Evolutionary conservation across 106 monocot genomes (phyloP).

Genomic region (Phalaenopsis equestris): DNA sequence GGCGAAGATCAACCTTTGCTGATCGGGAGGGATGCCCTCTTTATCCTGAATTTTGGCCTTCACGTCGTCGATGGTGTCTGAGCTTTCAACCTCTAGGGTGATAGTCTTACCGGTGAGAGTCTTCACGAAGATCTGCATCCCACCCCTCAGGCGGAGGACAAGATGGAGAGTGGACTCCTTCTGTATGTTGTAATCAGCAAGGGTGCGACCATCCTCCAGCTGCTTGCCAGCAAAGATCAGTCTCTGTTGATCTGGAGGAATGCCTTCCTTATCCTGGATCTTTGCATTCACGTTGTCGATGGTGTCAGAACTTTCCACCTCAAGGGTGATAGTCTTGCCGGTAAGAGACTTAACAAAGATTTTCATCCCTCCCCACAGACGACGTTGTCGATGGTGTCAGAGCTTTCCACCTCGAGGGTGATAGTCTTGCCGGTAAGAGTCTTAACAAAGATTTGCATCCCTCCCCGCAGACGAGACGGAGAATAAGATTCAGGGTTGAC

Average conservation of each 20-base stretch:
- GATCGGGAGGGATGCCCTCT: constrained; percentile 88
- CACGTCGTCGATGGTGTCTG: constrained; percentile 79
- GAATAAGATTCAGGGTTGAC: constrained; percentile 20
- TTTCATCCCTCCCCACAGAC: constrained; percentile 21
- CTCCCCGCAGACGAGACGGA: constrained; percentile 22
- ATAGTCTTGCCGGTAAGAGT: background rate
- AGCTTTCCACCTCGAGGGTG: constrained; percentile 11
- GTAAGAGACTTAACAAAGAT: constrained; percentile 64
- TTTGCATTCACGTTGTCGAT: constrained; percentile 88
- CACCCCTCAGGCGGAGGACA: constrained; percentile 20
- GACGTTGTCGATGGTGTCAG: constrained; percentile 11
- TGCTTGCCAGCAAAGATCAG: constrained; percentile 88
- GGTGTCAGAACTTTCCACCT: constrained; percentile 76
- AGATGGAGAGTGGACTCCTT: constrained; percentile 35
- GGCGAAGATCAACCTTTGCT: constrained; percentile 82
- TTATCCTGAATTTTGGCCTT: constrained; percentile 92
- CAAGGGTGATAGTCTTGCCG: constrained; percentile 76
- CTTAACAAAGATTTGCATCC: constrained; percentile 12
- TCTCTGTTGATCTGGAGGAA: constrained; percentile 86
- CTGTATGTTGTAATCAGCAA: constrained; percentile 62
- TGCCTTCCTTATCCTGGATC: constrained; percentile 90
- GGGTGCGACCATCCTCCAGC: constrained; percentile 76
- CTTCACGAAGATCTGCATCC: constrained; percentile 81
- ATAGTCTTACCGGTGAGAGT: constrained; percentile 82
- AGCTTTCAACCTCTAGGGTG: constrained; percentile 73